Conservation (phyloP, 768 basidiomycete species). For the Nevesoporus exiguus region DNA sequence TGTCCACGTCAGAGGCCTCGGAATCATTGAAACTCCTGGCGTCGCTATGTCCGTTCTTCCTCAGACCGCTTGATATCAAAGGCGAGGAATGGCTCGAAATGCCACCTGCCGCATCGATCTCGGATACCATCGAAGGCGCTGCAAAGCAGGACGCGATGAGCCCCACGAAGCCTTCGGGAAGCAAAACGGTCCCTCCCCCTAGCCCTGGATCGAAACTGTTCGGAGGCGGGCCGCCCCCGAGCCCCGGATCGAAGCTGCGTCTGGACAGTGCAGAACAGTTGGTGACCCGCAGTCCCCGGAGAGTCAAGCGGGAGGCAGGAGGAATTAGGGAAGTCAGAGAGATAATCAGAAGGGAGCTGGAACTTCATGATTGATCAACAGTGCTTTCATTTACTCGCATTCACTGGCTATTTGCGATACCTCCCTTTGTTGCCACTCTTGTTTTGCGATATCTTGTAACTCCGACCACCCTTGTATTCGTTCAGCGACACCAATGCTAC, state of each 20-base stretch:
- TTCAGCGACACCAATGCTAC: conserved; percentile 3
- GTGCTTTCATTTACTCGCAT: conserved; percentile 29
- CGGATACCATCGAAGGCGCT: conserved; percentile 12
- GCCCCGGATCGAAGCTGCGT: conserved; percentile 50
- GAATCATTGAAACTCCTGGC: conserved; percentile 68
- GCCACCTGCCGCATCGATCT: conserved; percentile 29
- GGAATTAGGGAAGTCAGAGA: conserved; percentile 79
- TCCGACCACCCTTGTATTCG: not conserved
- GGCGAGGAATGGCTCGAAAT: conserved; percentile 55
- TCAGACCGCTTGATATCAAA: conserved; percentile 58
- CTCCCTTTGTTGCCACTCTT: conserved; percentile 1
- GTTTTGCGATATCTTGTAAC: conserved; percentile 18
- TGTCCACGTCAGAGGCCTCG: conserved; percentile 72
- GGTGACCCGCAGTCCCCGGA: conserved; percentile 64
- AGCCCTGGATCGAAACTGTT: conserved; percentile 40
- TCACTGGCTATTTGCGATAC: conserved; percentile 16
- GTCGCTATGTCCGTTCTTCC: conserved; percentile 76
- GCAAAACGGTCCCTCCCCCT: conserved; percentile 26
- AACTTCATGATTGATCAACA: conserved; percentile 51
- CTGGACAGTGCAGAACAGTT: conserved; percentile 60
- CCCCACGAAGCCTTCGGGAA: conserved; percentile 36
- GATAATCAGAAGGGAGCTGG: conserved; percentile 75
- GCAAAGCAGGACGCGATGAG: conserved; percentile 22
- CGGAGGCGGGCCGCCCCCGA: conserved; percentile 34
- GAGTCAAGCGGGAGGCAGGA: conserved; percentile 66